These are phyloP conservation scores for Xylaria sp. DNA, from an alignment of 2,329 filamentous ascomycete species.

Conservation along the genomic window DNA sequence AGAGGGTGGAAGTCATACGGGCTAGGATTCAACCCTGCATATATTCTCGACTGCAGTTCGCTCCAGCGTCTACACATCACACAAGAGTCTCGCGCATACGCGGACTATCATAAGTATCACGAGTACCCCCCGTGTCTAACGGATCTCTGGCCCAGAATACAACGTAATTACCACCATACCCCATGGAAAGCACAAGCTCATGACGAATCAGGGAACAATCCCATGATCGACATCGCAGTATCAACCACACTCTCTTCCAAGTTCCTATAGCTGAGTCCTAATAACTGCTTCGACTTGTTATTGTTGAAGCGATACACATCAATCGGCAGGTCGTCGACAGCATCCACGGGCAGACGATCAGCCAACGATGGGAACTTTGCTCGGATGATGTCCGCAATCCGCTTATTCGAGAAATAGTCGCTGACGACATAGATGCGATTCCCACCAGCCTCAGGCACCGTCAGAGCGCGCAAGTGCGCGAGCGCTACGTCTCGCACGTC, in stretches of 20 bases:
- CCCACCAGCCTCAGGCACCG: constrained; percentile 51
- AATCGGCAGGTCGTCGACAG: constrained; percentile 37
- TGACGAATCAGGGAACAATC: constrained; percentile 9
- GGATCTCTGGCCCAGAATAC: no score
- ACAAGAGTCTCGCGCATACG: no score
- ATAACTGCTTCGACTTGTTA: constrained; percentile 45
- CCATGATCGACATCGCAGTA: constrained; percentile 43
- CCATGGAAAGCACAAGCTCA: neutral
- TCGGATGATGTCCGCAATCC: constrained; percentile 51
- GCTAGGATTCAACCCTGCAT: no score
- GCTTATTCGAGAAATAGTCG: constrained; percentile 56
- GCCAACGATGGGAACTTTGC: constrained; percentile 51
- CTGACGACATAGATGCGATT: constrained; percentile 61
- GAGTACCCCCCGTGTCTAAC: no score
- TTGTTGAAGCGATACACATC: constrained; percentile 55
- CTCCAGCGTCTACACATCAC: no score
- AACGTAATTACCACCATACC: no score
- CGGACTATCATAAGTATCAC: no score
- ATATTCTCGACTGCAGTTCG: no score
- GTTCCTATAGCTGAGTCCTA: constrained; percentile 55
- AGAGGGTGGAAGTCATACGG: no score
- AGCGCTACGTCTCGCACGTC: constrained; percentile 57
- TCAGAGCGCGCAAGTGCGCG: constrained; percentile 56
- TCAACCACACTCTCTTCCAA: constrained; percentile 57
- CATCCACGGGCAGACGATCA: constrained; percentile 39